Evolutionary conservation across 129 eudicot species (phyloP).

Genomic region (Flaveria ramosissima): DNA sequence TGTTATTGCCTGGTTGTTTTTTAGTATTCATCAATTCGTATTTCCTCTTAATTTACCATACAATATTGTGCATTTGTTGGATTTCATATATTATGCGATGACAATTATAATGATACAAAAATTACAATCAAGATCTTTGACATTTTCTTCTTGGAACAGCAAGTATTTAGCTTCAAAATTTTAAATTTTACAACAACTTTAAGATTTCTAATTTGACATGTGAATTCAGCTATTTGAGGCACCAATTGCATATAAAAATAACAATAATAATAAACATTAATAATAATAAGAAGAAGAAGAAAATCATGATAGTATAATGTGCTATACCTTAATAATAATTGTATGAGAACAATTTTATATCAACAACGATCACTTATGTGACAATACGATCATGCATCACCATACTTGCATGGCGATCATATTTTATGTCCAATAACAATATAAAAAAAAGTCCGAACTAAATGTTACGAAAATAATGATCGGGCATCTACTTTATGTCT

Average conservation of each 20-base stretch:
- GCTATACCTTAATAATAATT: background rate
- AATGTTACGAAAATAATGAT: background rate
- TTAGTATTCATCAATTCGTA: constrained; percentile 3
- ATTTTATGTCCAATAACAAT: background rate
- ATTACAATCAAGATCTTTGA: constrained; percentile 4
- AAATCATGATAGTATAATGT: background rate
- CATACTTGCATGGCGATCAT: background rate
- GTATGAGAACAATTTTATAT: background rate
- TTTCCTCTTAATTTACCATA: constrained; percentile 15
- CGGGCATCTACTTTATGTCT: no score
- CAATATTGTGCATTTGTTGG: constrained; percentile 19
- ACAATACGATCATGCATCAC: background rate
- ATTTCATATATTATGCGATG: background rate
- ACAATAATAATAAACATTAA: no score
- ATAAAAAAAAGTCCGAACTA: background rate
- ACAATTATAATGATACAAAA: background rate
- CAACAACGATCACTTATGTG: background rate
- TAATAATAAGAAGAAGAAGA: background rate
- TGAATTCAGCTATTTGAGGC: background rate
- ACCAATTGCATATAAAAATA: background rate
- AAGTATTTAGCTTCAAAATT: background rate
- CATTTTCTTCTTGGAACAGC: background rate
- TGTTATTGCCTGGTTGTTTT: background rate
- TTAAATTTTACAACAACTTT: background rate
- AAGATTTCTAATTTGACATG: background rate